Evolutionary conservation across 1,284 basidiomycete species (phyloP), one percentile per base, ranked within the genome.

Genomic region (Clitocybe nebularis): DNA sequence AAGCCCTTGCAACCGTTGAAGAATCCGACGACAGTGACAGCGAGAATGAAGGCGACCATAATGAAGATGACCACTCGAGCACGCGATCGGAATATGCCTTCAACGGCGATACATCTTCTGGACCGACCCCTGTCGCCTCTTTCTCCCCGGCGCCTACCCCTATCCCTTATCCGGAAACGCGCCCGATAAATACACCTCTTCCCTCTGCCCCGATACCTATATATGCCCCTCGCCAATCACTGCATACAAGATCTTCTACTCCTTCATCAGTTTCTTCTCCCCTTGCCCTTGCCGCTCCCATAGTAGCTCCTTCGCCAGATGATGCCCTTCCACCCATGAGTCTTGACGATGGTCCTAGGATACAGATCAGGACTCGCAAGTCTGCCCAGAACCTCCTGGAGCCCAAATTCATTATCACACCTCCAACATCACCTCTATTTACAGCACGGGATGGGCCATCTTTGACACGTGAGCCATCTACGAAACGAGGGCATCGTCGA

Each of bases 191-290:
- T 13, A 45, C 61, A 26, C 55, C 66, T 5, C 46, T 55, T 43
- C 51, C 62, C 45, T 50, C 58, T 47, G 52, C 50, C 57, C 53
- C 57, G 29, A 56, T 60, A 47, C 45, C 56, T 52, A 57, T 59
- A 40, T 62, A 61, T 55, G 66, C 60, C 48, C 54, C 71, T 53
- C 77, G 75, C 42, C 75, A 72, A 53, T 69, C 73, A 39, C 66
- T 84, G 48, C 77, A 81, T 41, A 89, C 86, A 3, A 75, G 88
- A 34, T 89, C 87, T 5, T 89, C 86, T 10, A 90, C 87, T 0
- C 88, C 87, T 9, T 89, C 87, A 1, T 90, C 88, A 8, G 75
- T 89, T 39, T 89, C 88, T 21, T 90, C 88, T 14, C 87, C 88
- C 45, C 70, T 90, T 28, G 88, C 87, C 21, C 69, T 87, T 25